Base-by-base conservation (phyloP, 2,329 filamentous ascomycete species). In the Ceratocystiopsis minuta region DNA sequence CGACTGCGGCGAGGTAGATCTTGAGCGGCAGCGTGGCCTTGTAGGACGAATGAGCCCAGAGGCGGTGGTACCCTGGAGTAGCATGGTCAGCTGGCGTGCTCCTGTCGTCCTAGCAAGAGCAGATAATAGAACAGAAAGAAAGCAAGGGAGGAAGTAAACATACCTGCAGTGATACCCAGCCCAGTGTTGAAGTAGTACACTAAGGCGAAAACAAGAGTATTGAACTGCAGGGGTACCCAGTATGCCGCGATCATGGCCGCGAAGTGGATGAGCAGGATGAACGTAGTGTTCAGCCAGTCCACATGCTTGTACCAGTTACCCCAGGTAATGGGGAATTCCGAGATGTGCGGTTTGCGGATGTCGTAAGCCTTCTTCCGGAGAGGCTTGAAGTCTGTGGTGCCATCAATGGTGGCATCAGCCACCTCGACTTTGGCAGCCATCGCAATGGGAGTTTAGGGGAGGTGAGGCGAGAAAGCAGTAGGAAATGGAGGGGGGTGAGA, bases 281-380 rank as follows among this genome's bases (percentile, higher is more conserved):
- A 72, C 48, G 68, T 71, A 48, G 83, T 78, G 60, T 93, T 94
- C 51, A 94, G 70, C 85, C 86, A 94, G 70, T 93, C 86, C 67
- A 94, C 72, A 57, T 94, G 86, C 65, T 87, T 80, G 64, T 86
- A 78, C 82, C 83, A 90, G 67, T 93, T 94, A 54, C 68, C 65
- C 61, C 68, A 70, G 46, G 83, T 93, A 52, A 92, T 78, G 44
- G 81, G 80, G 48, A 74, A 73, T 49, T 92, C 85, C 49, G 83
- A 76, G 61, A 93, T 90, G 62, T 93, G 85, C 55, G 79, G 72
- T 65, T 92, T 93, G 66, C 78, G 45, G 28, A 50, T 66, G 46
- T 76, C 71, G 50, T 62, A 60, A 51, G 60, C 60, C 55, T 62
- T 66, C 28, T 47, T 53, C 39, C 67, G 66, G 38, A 66, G 58